Evolutionary conservation across 2,329 filamentous ascomycete species (phyloP).

Genomic region (Pseudocercospora fuligena): DNA sequence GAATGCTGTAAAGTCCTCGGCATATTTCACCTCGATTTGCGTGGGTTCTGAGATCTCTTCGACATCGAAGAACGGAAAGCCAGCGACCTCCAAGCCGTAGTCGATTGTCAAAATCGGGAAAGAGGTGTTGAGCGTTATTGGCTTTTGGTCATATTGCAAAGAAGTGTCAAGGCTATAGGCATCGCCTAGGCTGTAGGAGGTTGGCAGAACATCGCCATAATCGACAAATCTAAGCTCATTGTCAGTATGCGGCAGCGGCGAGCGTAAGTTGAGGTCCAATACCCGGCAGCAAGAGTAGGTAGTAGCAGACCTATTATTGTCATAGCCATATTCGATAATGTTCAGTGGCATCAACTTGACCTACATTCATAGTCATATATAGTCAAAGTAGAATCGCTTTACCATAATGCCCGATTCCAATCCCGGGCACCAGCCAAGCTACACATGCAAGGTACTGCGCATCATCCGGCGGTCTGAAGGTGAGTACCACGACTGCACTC

Average conservation of each 20-base stretch:
- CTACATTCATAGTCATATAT: neutral
- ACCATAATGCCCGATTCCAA: neutral
- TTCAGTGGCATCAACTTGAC: neutral
- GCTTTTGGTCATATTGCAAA: conserved; percentile 1
- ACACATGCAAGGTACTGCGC: neutral
- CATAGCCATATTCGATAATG: neutral
- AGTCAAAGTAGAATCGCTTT: neutral
- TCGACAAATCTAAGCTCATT: conserved; percentile 17
- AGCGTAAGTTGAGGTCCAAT: neutral
- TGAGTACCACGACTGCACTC: neutral
- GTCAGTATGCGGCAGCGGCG: neutral
- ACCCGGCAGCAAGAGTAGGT: neutral
- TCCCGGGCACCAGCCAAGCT: neutral
- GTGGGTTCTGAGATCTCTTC: conserved; percentile 30
- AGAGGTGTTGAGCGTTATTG: conserved; percentile 6
- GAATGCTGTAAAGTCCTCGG: conserved; percentile 41
- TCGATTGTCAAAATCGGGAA: conserved; percentile 18
- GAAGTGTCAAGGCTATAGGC: conserved; percentile 1
- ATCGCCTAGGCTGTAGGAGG: conserved; percentile 4
- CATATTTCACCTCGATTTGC: conserved; percentile 46
- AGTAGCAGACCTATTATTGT: neutral
- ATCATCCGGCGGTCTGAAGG: neutral
- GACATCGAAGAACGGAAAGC: conserved; percentile 43
- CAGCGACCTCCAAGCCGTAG: conserved; percentile 42
- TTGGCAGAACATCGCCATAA: conserved; percentile 21